phyloP scores from a whole-genome alignment of 176 grass and related monocot species.

The Pharus latifolius region DNA sequence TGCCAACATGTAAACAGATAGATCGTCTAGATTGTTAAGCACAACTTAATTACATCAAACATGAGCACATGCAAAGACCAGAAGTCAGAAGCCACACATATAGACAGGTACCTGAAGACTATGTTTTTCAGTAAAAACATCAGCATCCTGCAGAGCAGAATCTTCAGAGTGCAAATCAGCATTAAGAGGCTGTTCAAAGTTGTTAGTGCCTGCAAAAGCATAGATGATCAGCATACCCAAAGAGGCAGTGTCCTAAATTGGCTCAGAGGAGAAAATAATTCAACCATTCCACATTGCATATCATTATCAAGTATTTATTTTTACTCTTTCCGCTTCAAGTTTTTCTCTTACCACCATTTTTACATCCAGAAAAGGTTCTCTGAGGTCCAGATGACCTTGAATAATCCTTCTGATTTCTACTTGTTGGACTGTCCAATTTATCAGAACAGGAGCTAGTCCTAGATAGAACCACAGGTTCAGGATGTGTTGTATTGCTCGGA shows the following conservation, averaged over 20 bases:
- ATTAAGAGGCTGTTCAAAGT: background rate
- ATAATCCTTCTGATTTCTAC: background rate
- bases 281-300: background rate
- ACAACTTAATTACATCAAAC: no score
- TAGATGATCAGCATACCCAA: background rate
- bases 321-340: background rate
- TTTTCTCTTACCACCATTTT: background rate
- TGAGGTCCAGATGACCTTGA: background rate
- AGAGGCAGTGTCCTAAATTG: background rate
- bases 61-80: no score
- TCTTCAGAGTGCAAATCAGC: background rate
- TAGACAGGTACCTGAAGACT: background rate
- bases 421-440: background rate
- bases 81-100: background rate
- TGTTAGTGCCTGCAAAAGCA: background rate
- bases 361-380: background rate
- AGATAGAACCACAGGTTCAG: background rate
- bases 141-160: background rate
- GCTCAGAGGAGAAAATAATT: background rate
- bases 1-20: no score
- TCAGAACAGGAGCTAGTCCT: background rate
- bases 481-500: background rate
- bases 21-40: no score
- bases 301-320: background rate
- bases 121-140: background rate